A percentile compares a stretch with the other conserved stretches of the same genome.
Evolutionary conservation across 106 monocot genomes (phyloP).

Genomic region (Agapanthus africanus): DNA sequence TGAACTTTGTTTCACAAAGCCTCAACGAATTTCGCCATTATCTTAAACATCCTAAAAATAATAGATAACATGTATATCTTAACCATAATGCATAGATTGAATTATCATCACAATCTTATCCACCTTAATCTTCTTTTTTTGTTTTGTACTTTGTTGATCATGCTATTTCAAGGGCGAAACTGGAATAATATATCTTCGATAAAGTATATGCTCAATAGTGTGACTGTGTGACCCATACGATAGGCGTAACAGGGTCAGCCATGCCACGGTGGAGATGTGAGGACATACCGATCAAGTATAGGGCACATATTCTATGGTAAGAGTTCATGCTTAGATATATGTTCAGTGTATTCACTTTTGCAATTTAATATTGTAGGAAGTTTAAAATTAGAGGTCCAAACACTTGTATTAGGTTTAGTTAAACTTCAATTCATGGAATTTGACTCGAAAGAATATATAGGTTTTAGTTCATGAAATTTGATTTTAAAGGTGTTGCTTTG

Average conservation of each 20-base stretch:
- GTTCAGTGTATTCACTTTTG: not conserved
- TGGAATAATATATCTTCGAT: not conserved
- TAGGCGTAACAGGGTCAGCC: not conserved
- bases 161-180: not conserved
- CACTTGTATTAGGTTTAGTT: too few species aligned
- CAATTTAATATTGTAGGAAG: not conserved
- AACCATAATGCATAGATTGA: not conserved
- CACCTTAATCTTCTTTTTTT: not conserved
- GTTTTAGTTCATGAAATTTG: too few species aligned
- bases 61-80: not conserved
- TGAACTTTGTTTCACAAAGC: not conserved
- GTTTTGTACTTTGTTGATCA: not conserved
- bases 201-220: not conserved
- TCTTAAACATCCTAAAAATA: not conserved
- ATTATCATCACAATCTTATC: not conserved
- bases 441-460: too few species aligned
- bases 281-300: constrained; percentile 12
- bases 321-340: not conserved
- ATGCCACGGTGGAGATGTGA: not conserved
- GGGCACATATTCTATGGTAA: not conserved
- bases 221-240: not conserved
- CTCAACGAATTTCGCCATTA: not conserved
- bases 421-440: too few species aligned
- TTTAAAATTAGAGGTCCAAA: not conserved
- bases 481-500: not conserved